Base-by-base conservation (phyloP, 306 rosid genomes). In the Malus domestica region DNA sequence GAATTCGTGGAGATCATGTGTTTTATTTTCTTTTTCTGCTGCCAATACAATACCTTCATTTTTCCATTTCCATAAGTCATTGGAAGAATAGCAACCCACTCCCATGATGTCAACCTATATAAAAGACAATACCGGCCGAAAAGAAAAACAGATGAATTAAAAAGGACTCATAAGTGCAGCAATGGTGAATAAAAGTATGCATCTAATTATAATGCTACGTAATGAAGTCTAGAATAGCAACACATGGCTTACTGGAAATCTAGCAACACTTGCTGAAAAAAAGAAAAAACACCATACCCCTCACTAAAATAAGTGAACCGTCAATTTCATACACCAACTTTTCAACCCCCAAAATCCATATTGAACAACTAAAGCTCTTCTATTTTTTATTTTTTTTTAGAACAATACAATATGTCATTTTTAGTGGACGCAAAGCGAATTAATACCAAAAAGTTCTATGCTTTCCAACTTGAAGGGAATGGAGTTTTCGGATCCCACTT, bases 71-170 rank as follows among this genome's bases (percentile, higher is more conserved):
- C 98, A 93, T 61, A 96, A 81, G 88, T 96, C 97, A 79, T 83
- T 92, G 59, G 99, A 96, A 64, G 99, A 96, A 84, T 96, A 96
- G 89, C 99, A 96, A 72, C 99, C 89, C 42, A 96, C 98, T 81
- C 99, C 99, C 72, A 93, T 87, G 65, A 96, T 87, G 90, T 96
- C 99, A 66, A 96, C 99, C 99, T 93, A 80, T 72, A 69, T 14
- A 51, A 42, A 19, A 51, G n/a, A 75, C 25, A n/a, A 68, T 15
- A 75, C 40, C 8, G 40, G 1, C 40, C 1, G 40, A 13, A 61
- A 18, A 13, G 8, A 64, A 11, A 18, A 32, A 5, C 6, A 32
- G 4, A 1, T 5, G 57, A 22, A 33, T 4, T 6, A 51, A 49
- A 6, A 54, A 8, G 16, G 49, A 40, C 6, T 66, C 58, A 32